Percentiles rank a stretch among this genome's conserved stretches.
These are phyloP conservation scores for Cytospora mali DNA, from an alignment of 2,329 filamentous ascomycete species.

Conservation along the genomic window DNA sequence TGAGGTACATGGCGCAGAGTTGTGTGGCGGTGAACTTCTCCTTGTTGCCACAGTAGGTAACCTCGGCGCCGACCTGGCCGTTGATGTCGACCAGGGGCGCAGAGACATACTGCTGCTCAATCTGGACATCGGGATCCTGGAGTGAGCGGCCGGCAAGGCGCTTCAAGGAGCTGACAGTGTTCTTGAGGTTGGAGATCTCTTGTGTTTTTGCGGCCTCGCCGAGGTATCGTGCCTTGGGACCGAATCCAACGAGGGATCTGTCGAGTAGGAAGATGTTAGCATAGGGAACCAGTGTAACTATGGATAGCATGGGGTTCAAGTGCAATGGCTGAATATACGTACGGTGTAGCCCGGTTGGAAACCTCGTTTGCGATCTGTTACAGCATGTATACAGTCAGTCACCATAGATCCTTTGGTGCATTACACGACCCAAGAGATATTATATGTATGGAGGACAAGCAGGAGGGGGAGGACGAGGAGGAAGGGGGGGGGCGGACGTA, in stretches of 20 bases:
- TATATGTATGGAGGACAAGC: background rate
- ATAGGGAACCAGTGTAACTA: constrained; percentile 7
- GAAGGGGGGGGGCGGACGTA: constrained; percentile 58
- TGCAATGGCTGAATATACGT: constrained; percentile 51
- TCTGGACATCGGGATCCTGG: constrained; percentile 87
- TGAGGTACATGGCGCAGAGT: constrained; percentile 91
- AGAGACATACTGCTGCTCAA: constrained; percentile 90
- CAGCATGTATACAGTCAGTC: constrained; percentile 28
- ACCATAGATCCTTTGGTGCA: constrained; percentile 14
- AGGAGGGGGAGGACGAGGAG: constrained; percentile 6
- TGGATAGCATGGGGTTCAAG: constrained; percentile 26
- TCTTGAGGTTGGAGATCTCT: constrained; percentile 99
- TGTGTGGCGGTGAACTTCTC: constrained; percentile 94
- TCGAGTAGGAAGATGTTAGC: constrained; percentile 29
- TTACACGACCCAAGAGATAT: background rate
- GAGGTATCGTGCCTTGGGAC: constrained; percentile 89
- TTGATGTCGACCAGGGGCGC: constrained; percentile 85
- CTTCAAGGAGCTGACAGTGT: constrained; percentile 92
- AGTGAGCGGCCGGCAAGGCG: constrained; percentile 85
- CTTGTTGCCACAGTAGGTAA: constrained; percentile 92
- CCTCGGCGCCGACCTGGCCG: constrained; percentile 93
- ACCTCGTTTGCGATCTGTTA: constrained; percentile 95
- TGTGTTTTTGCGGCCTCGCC: constrained; percentile 97
- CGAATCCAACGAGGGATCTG: constrained; percentile 93
- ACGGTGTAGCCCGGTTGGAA: constrained; percentile 97